A percentile compares a stretch with the other conserved stretches of the same genome.
Evolutionary conservation across 2,329 filamentous ascomycete species (phyloP).

Genomic region (Colletotrichum horii): DNA sequence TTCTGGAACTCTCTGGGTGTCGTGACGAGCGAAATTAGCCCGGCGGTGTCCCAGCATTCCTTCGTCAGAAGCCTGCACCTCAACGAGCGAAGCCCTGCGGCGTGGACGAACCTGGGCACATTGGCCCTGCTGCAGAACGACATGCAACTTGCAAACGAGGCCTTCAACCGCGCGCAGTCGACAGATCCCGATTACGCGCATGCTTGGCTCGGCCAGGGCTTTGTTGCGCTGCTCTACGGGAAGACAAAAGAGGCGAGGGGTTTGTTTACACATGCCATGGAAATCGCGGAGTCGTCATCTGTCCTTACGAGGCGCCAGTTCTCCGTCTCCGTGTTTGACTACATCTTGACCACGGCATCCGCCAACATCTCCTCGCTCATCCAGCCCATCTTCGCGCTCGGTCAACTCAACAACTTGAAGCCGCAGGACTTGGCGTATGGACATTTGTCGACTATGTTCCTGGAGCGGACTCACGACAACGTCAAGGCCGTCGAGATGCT

Average conservation of each 20-base stretch:
- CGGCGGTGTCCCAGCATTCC: slow-evolving; percentile 88
- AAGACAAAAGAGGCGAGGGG: slow-evolving; percentile 79
- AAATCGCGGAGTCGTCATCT: slow-evolving; percentile 82
- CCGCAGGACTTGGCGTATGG: slow-evolving; percentile 74
- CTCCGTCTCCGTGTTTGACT: slow-evolving; percentile 81
- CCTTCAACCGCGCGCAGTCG: slow-evolving; percentile 90
- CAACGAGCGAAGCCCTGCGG: slow-evolving; percentile 83
- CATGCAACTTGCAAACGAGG: slow-evolving; percentile 82
- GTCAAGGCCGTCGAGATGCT: slow-evolving; percentile 67
- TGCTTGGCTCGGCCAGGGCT: slow-evolving; percentile 92
- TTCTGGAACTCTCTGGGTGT: slow-evolving; percentile 98
- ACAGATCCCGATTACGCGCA: slow-evolving; percentile 92
- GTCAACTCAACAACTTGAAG: slow-evolving; percentile 76
- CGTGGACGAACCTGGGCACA: slow-evolving; percentile 91
- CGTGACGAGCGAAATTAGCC: slow-evolving; percentile 84
- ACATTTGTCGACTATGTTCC: slow-evolving; percentile 80
- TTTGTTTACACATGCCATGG: slow-evolving; percentile 92
- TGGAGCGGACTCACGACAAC: slow-evolving; percentile 79
- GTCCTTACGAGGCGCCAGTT: slow-evolving; percentile 79
- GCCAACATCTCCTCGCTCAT: slow-evolving; percentile 69
- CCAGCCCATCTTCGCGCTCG: slow-evolving; percentile 86
- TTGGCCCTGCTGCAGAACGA: slow-evolving; percentile 88
- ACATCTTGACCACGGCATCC: slow-evolving; percentile 66
- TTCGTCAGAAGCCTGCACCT: slow-evolving; percentile 92
- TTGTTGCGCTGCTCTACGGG: slow-evolving; percentile 79